phyloP scores from a whole-genome alignment of 73 alveolate genomes.

The Paramecium tetraurelia region DNA sequence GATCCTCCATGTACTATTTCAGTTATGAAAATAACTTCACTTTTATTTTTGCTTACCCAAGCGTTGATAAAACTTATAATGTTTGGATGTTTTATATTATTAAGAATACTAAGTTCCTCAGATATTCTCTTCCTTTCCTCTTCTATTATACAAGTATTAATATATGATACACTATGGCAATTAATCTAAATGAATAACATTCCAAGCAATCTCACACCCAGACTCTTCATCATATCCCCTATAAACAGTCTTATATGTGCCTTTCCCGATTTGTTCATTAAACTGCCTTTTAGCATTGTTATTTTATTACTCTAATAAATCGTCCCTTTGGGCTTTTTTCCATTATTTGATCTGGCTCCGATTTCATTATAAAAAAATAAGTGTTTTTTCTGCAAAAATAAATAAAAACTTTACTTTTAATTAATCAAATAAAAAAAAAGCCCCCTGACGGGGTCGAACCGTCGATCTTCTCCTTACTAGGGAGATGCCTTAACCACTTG shows the following conservation, averaged over 20 bases:
- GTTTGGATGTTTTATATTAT: constrained; percentile 91
- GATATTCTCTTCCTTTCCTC: constrained; percentile 88
- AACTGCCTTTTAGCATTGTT: constrained; percentile 55
- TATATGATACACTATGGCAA: constrained; percentile 64
- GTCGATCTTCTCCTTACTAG: constrained; percentile 98
- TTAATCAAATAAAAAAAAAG: constrained; percentile 58
- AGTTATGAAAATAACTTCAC: constrained; percentile 93
- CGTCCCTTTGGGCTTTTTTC: constrained; percentile 96
- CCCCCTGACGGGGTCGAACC: constrained; percentile 99
- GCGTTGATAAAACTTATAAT: constrained; percentile 91
- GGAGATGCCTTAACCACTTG: constrained; percentile 98
- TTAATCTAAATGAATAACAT: constrained; percentile 83
- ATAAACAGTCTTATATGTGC: constrained; percentile 95
- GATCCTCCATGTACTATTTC: constrained; percentile 98
- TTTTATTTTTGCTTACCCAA: constrained; percentile 87
- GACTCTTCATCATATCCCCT: constrained; percentile 94
- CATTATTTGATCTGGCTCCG: constrained; percentile 68
- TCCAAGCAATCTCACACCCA: constrained; percentile 98
- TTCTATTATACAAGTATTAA: neutral
- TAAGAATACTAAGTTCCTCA: constrained; percentile 84
- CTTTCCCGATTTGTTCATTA: constrained; percentile 91
- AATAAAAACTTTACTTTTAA: neutral
- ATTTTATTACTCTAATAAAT: constrained; percentile 72
- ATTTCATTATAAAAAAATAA: constrained; percentile 2
- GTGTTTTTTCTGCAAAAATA: neutral